phyloP scores from a whole-genome alignment of 176 grass and related monocot genomes.

The Oryza glaberrima region DNA sequence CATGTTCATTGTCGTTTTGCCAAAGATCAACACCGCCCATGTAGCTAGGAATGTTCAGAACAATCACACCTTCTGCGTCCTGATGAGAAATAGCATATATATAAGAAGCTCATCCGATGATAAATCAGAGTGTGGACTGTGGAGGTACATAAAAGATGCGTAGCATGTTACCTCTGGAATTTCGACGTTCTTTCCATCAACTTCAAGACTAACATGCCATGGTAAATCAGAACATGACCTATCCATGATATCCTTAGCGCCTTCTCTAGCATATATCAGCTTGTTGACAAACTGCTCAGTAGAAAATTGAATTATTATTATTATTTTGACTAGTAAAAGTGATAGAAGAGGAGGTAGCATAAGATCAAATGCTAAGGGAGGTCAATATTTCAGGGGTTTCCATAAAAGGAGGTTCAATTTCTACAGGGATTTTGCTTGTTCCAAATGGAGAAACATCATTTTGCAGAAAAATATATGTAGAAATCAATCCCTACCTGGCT shows the following conservation, averaged over 20 bases:
- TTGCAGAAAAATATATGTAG: neutral
- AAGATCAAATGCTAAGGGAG: slow-evolving; percentile 3
- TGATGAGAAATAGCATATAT: slow-evolving; percentile 45
- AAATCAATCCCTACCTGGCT: slow-evolving; percentile 65
- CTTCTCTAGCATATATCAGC: slow-evolving; percentile 96
- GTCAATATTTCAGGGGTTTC: neutral
- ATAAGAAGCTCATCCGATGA: slow-evolving; percentile 32
- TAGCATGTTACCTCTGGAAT: slow-evolving; percentile 79
- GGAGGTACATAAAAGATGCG: slow-evolving; percentile 12
- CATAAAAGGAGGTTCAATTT: slow-evolving; percentile 3
- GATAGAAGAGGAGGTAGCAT: neutral
- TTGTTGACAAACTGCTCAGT: slow-evolving; percentile 87
- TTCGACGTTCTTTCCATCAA: slow-evolving; percentile 78
- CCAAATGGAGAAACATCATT: neutral
- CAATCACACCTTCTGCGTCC: slow-evolving; percentile 94
- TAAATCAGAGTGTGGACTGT: neutral
- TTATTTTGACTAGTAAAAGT: neutral
- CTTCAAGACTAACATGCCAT: slow-evolving; percentile 87
- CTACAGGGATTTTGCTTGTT: neutral
- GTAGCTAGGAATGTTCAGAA: slow-evolving; percentile 93
- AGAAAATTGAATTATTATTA: slow-evolving; percentile 11
- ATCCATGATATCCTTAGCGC: slow-evolving; percentile 94
- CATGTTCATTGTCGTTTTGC: slow-evolving; percentile 70
- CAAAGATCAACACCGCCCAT: slow-evolving; percentile 99
- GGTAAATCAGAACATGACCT: slow-evolving; percentile 93